Evolutionary conservation across 371 early-diverging fungal genomes (phyloP).

Genomic region (Capniomyces stellatus): DNA sequence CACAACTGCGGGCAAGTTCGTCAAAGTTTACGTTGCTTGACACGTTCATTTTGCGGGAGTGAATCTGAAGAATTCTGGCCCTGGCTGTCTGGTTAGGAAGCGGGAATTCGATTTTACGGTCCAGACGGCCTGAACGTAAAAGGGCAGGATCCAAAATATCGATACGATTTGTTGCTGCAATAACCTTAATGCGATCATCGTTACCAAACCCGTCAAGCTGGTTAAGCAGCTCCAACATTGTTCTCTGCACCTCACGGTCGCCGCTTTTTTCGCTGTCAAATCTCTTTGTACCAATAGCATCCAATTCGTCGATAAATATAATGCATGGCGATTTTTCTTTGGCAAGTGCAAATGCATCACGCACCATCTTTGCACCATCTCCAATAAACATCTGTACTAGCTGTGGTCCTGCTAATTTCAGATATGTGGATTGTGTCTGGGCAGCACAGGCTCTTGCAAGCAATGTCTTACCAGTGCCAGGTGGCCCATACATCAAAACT

Average conservation of each 20-base stretch:
- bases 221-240: constrained; percentile 98
- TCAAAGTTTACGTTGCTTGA: constrained; percentile 95
- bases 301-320: constrained; percentile 99
- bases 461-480: constrained; percentile 93
- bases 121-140: constrained; percentile 96
- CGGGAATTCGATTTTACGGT: constrained; percentile 99
- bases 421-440: constrained; percentile 89
- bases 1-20: constrained; percentile 94
- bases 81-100: constrained; percentile 97
- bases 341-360: constrained; percentile 97
- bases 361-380: constrained; percentile 97
- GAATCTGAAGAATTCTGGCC: constrained; percentile 97
- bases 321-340: constrained; percentile 99
- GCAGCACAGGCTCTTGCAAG: constrained; percentile 98
- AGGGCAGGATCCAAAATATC: constrained; percentile 99
- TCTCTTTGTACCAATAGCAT: constrained; percentile 99
- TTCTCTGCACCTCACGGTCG: constrained; percentile 99
- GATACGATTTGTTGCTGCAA: constrained; percentile 99
- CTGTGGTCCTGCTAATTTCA: constrained; percentile 96
- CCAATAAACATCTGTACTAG: constrained; percentile 99
- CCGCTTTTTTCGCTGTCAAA: constrained; percentile 96
- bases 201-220: constrained; percentile 98
- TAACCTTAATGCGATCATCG: constrained; percentile 97
- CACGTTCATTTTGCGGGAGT: constrained; percentile 98
- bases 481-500: constrained; percentile 98